phyloP scores from a whole-genome alignment of 2,329 filamentous ascomycete species.

The Trichoderma endophyticum region DNA sequence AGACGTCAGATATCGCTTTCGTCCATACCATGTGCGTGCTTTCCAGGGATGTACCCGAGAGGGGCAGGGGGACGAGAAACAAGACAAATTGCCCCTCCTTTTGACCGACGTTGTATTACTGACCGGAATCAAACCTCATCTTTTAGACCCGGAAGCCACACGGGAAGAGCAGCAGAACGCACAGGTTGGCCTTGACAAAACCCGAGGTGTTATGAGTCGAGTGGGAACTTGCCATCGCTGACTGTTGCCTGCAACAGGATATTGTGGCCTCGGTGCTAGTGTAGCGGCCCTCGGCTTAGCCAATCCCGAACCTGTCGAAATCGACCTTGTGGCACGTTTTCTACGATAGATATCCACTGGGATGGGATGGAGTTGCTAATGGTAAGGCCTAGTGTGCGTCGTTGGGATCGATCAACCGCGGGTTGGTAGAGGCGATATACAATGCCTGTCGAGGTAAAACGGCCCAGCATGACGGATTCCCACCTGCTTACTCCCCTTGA shows the following conservation, averaged over 20 bases:
- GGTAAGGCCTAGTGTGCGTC: conserved; percentile 63
- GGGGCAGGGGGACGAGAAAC: neutral
- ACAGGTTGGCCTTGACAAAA: conserved; percentile 30
- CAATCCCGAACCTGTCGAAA: conserved; percentile 52
- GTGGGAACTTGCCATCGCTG: conserved; percentile 21
- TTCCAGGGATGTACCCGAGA: neutral
- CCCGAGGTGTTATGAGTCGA: conserved; percentile 12
- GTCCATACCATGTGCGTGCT: conserved; percentile 75
- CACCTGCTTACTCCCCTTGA: neutral
- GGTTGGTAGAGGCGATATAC: conserved; percentile 59
- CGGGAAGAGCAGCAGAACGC: conserved; percentile 28
- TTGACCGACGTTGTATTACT: neutral
- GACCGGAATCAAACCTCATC: conserved; percentile 19
- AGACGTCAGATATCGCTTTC: conserved; percentile 70
- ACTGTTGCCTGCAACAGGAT: conserved; percentile 48
- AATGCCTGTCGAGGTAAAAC: conserved; percentile 52
- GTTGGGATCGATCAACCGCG: conserved; percentile 69
- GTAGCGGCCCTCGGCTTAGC: conserved; percentile 62
- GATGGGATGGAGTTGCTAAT: conserved; percentile 9
- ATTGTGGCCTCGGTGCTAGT: conserved; percentile 68
- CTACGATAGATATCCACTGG: neutral
- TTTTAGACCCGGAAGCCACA: conserved; percentile 36
- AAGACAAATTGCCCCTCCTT: neutral
- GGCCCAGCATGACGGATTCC: neutral
- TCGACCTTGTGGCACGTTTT: conserved; percentile 66